These are phyloP conservation scores for Lipomyces anomalus DNA, from an alignment of 805 yeast species.

Conservation along the genomic window DNA sequence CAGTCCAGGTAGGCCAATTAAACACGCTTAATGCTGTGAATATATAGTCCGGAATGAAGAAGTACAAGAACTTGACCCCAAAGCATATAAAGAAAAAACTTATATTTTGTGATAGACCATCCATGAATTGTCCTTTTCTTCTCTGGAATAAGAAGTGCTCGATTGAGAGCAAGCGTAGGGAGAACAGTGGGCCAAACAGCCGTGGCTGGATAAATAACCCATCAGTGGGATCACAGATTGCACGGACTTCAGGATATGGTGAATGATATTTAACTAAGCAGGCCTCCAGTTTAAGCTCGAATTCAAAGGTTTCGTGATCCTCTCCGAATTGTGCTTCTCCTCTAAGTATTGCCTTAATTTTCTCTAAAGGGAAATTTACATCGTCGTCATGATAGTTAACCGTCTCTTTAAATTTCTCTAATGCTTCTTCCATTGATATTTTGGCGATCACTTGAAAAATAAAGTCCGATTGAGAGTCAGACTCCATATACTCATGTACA, in stretches of 20 bases:
- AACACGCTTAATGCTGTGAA: constrained; percentile 57
- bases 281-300: constrained; percentile 41
- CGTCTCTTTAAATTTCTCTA: constrained; percentile 38
- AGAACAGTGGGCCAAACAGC: constrained; percentile 63
- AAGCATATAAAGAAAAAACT: constrained; percentile 44
- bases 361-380: constrained; percentile 39
- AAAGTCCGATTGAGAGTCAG: too few relatives aligned
- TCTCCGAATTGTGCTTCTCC: background rate
- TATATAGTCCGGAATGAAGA: constrained; percentile 63
- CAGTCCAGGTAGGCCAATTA: constrained; percentile 45
- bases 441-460: too few relatives aligned
- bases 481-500: too few relatives aligned
- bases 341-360: background rate
- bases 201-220: constrained; percentile 54
- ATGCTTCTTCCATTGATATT: constrained; percentile 35
- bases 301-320: constrained; percentile 5
- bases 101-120: constrained; percentile 51
- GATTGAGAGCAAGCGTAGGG: constrained; percentile 52
- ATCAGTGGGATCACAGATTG: constrained; percentile 53
- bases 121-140: constrained; percentile 41
- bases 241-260: constrained; percentile 61
- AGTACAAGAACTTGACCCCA: constrained; percentile 45
- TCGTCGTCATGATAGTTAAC: constrained; percentile 43
- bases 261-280: constrained; percentile 40
- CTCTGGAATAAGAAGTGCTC: constrained; percentile 40